phyloP scores from a whole-genome alignment of 31 red algal genomes.

The Bonnemaisonia californica region DNA sequence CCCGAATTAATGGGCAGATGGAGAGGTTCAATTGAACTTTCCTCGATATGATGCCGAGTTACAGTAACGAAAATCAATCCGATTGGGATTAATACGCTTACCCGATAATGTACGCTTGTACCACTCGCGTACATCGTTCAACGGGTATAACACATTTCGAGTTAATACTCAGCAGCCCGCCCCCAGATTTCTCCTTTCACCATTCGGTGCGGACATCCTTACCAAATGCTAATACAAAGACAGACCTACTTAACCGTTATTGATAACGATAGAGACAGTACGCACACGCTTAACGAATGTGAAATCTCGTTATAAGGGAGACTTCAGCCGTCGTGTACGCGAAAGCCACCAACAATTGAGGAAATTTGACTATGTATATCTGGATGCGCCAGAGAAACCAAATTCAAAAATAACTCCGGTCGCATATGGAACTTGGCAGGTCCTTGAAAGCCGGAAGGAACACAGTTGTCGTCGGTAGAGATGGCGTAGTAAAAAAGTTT shows the following conservation, averaged over 20 bases:
- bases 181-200: background rate
- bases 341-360: too few relatives aligned
- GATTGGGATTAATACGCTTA: constrained; percentile 36
- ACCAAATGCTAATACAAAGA: background rate
- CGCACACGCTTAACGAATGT: background rate
- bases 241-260: background rate
- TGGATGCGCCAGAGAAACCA: too few relatives aligned
- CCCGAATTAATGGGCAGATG: too few relatives aligned
- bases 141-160: constrained; percentile 24
- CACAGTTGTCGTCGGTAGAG: too few relatives aligned
- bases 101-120: constrained; percentile 37
- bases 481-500: too few relatives aligned
- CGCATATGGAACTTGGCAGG: too few relatives aligned
- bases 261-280: background rate
- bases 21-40: too few relatives aligned
- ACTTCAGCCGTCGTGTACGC: constrained; percentile 1
- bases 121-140: constrained; percentile 17
- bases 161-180: background rate
- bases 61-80: background rate
- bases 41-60: constrained; percentile 15
- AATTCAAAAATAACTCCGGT: too few relatives aligned
- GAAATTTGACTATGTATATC: too few relatives aligned
- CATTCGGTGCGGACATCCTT: background rate
- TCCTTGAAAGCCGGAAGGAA: too few relatives aligned
- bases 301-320: constrained; percentile 1